Conservation (phyloP, 148 eudicot genomes). For the Cornus florida region DNA sequence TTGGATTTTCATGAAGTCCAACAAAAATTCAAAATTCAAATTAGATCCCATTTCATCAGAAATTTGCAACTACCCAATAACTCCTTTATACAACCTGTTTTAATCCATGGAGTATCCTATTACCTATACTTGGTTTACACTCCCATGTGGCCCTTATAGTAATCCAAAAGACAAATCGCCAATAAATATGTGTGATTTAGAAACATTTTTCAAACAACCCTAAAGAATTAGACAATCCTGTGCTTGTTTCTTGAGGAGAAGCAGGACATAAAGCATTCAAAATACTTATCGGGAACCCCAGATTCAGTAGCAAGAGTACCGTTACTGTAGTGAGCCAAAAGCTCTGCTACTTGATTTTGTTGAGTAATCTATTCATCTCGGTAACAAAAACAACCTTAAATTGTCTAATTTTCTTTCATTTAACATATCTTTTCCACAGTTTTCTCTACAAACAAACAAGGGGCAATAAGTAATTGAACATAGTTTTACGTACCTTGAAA, state of each 20-base stretch:
- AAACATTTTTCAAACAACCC: neutral
- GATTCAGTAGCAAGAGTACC: neutral
- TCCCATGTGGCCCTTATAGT: neutral
- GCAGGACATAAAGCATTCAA: neutral
- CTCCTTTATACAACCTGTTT: too few relatives aligned
- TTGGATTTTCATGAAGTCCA: too few relatives aligned
- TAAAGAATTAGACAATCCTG: neutral
- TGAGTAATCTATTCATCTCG: neutral
- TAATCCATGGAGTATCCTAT: too few relatives aligned
- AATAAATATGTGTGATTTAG: too few relatives aligned
- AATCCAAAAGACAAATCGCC: neutral
- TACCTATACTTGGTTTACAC: neutral
- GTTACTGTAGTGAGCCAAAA: neutral
- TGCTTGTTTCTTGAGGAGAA: neutral
- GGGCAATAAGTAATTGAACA: neutral
- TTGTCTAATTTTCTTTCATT: neutral
- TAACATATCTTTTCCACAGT: neutral
- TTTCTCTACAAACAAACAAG: neutral
- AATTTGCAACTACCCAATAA: too few relatives aligned
- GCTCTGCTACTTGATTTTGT: too few relatives aligned
- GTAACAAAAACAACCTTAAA: neutral
- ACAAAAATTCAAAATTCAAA: too few relatives aligned
- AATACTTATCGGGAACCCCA: neutral
- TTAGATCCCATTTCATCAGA: too few relatives aligned
- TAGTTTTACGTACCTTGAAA: slow-evolving; percentile 42